Percentiles rank a stretch among this genome's conserved stretches.
These are phyloP conservation scores for Polygonum aviculare DNA, from an alignment of 148 eudicot species.

Conservation along the genomic window DNA sequence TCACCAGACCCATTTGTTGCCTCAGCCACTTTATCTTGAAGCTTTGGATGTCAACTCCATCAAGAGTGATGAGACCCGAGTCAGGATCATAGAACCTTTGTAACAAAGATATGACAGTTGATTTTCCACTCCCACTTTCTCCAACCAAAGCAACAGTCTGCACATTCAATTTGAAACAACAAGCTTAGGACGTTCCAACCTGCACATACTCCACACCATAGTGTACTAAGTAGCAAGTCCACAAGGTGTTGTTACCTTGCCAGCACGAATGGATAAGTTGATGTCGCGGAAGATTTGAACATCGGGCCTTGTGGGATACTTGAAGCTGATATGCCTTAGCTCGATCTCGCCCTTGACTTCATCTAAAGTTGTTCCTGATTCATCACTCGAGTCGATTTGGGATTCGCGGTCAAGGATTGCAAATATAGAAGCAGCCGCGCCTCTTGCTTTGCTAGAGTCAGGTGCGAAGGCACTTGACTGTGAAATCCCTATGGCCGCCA, in stretches of 20 bases:
- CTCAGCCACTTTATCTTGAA: constrained; percentile 65
- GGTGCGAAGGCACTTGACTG: constrained; percentile 41
- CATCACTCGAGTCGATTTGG: constrained; percentile 57
- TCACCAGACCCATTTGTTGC: constrained; percentile 74
- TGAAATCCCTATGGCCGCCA: constrained; percentile 50
- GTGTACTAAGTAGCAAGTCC: neutral
- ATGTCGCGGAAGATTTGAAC: constrained; percentile 52
- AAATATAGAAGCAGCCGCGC: constrained; percentile 48
- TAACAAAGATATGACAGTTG: constrained; percentile 56
- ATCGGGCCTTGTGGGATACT: constrained; percentile 58
- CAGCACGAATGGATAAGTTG: constrained; percentile 38
- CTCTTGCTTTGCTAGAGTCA: constrained; percentile 49
- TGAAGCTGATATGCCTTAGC: constrained; percentile 47
- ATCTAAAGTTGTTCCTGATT: constrained; percentile 43
- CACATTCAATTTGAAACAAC: neutral
- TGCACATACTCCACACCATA: neutral
- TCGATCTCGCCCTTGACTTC: constrained; percentile 57
- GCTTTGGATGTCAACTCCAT: constrained; percentile 52
- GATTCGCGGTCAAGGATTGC: constrained; percentile 57
- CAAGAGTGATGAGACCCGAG: constrained; percentile 49
- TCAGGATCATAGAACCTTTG: constrained; percentile 70
- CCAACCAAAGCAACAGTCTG: constrained; percentile 67
- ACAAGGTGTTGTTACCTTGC: constrained; percentile 35
- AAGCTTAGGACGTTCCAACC: neutral
- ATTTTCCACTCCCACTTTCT: constrained; percentile 82